These are phyloP conservation scores for Phialophora chinensis DNA, from an alignment of 2,329 filamentous ascomycete genomes.

Conservation along the genomic window DNA sequence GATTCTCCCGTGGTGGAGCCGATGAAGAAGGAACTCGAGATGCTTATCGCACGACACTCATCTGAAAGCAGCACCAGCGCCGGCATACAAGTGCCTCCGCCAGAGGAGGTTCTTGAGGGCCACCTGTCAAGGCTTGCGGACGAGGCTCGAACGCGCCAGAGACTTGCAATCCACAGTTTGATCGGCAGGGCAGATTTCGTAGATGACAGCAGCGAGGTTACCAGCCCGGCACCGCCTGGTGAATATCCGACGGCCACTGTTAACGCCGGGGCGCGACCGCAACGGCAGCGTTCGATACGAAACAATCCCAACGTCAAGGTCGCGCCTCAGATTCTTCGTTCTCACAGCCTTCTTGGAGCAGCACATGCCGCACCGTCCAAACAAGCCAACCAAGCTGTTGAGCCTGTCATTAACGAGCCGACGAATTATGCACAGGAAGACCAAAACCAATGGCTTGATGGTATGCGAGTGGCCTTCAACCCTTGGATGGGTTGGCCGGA, in stretches of 20 bases:
- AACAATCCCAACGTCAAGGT: slow-evolving; percentile 11
- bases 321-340: slow-evolving; percentile 13
- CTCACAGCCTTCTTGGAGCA: slow-evolving; percentile 11
- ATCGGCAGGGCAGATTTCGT: slow-evolving; percentile 30
- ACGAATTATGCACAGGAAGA: slow-evolving; percentile 19
- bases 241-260: slow-evolving; percentile 4
- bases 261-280: neutral
- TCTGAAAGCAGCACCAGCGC: slow-evolving; percentile 6
- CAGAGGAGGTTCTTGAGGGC: slow-evolving; percentile 19
- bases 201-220: slow-evolving; percentile 29
- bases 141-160: slow-evolving; percentile 25
- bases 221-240: slow-evolving; percentile 15
- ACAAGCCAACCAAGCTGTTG: slow-evolving; percentile 8
- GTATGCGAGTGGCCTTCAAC: slow-evolving; percentile 28
- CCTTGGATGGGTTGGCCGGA: slow-evolving; percentile 32
- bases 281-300: slow-evolving; percentile 7
- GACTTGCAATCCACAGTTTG: slow-evolving; percentile 31
- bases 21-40: slow-evolving; percentile 30
- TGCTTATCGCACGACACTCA: slow-evolving; percentile 21
- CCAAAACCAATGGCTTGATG: slow-evolving; percentile 23
- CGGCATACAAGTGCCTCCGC: slow-evolving; percentile 13
- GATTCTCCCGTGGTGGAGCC: slow-evolving; percentile 27
- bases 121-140: slow-evolving; percentile 20
- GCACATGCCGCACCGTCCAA: slow-evolving; percentile 2
- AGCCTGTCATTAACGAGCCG: slow-evolving; percentile 16